These are phyloP conservation scores for Coniferiporia sulphurascens DNA, from an alignment of 1,284 basidiomycete genomes.

Conservation along the genomic window DNA sequence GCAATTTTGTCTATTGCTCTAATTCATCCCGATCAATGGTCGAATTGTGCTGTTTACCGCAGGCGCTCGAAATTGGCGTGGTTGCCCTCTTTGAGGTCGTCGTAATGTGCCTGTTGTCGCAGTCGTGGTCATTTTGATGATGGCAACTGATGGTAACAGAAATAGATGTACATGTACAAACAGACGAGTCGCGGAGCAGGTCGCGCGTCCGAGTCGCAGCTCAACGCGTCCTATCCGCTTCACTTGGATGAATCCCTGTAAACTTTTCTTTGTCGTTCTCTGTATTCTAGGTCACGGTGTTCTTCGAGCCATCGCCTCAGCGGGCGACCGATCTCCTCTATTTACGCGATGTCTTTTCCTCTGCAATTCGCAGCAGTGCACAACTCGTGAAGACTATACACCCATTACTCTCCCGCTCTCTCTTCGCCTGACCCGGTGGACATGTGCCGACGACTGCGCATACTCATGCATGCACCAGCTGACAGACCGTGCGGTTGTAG, in stretches of 20 bases:
- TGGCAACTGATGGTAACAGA: too few species aligned
- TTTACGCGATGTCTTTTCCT: slow-evolving; percentile 48
- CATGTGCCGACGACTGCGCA: slow-evolving; percentile 83
- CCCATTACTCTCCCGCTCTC: slow-evolving; percentile 36
- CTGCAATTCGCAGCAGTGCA: slow-evolving; percentile 31
- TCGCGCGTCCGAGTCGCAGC: too few species aligned
- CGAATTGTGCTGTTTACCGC: too few species aligned
- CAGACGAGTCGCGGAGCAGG: too few species aligned
- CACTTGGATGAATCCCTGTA: neutral
- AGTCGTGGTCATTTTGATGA: too few species aligned
- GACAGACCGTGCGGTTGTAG: slow-evolving; percentile 54
- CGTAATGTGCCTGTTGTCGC: too few species aligned
- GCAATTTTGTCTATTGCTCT: too few species aligned
- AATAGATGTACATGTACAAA: too few species aligned
- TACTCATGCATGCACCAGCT: slow-evolving; percentile 86
- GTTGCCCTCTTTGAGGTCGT: too few species aligned
- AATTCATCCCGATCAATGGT: too few species aligned
- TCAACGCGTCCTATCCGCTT: too few species aligned
- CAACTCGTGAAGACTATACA: slow-evolving; percentile 28
- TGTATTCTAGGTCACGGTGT: slow-evolving; percentile 1
- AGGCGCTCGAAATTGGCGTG: too few species aligned
- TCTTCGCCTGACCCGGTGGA: slow-evolving; percentile 62
- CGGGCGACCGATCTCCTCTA: slow-evolving; percentile 53
- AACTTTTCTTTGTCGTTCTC: neutral
- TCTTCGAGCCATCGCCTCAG: slow-evolving; percentile 33